Base-by-base conservation (phyloP, 306 rosid genomes). In the Gastrolobium bilobum region DNA sequence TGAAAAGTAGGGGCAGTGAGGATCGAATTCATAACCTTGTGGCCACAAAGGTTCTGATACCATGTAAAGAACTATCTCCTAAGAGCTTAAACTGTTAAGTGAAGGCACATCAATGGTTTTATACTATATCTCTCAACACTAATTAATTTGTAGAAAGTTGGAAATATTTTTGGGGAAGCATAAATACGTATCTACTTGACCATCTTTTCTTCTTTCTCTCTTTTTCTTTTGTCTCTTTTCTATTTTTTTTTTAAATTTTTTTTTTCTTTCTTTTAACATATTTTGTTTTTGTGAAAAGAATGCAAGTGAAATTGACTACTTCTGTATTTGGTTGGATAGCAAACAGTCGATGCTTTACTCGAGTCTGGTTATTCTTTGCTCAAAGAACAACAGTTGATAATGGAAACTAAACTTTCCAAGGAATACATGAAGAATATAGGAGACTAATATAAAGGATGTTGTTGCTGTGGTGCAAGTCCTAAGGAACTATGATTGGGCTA, bases 351-450 rank as follows among this genome's bases (percentile, higher is more conserved):
- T 73, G 92, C 95, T 76, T 84, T 94, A 82, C 90, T 94, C 11
- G 95, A 92, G 84, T 89, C 98, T 7, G 97, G 97, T 68, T 76
- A 85, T 83, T 91, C 97, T 74, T 88, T 95, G 47, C 6, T 92
- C 83, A 89, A 80, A 79, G 98, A 95, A 80, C 99, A 95, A 77
- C 74, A 87, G 88, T 83, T 95, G 88, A 66, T 95, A 83, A 91
- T 85, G 97, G 97, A 91, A 87, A 88, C 86, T 63, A 92, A 91
- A 81, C 97, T 92, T 77, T 94, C 97, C 48, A 94, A 92, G 91
- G 99, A 89, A 84, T 94, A 94, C 88, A 89, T 92, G 99, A 94
- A 94, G 90, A 92, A 94, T 88, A 82, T 92, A 42, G 93, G 75
- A 56, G 94, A 89, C 81, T 89, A 84, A 83, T 73, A 71, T 46